Percentiles rank a stretch among this genome's conserved stretches.
Conservation (phyloP, 306 rosid genomes). For the Rosa lucieae region DNA sequence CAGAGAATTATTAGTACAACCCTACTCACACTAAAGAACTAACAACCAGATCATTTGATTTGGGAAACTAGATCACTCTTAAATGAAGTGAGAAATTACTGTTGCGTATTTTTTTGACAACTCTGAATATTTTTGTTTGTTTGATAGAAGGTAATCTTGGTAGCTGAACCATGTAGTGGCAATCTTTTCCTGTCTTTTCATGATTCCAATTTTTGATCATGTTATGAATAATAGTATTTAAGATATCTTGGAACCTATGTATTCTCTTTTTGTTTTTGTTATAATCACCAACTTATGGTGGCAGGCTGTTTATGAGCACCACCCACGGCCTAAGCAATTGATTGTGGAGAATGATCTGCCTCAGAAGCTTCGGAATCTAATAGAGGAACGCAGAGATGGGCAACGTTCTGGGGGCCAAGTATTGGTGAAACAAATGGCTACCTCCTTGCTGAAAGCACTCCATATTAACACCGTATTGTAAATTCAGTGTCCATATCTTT, state of each 20-base stretch:
- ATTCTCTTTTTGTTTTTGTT: not conserved
- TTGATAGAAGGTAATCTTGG: not conserved
- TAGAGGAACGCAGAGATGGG: slow-evolving; percentile 95
- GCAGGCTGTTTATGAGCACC: slow-evolving; percentile 98
- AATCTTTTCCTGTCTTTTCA: not conserved
- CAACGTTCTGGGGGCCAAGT: slow-evolving; percentile 84
- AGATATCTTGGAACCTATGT: not conserved
- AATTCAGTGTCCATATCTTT: slow-evolving; percentile 22
- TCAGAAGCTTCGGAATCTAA: slow-evolving; percentile 85
- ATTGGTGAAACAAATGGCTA: slow-evolving; percentile 99
- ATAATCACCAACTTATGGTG: slow-evolving; percentile 9
- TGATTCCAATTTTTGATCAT: not conserved
- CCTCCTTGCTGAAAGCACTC: slow-evolving; percentile 92
- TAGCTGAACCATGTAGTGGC: not conserved
- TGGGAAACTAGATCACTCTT: not conserved
- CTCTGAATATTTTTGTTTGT: not conserved
- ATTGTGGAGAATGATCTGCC: slow-evolving; percentile 98
- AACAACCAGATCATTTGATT: not conserved
- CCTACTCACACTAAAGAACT: not conserved
- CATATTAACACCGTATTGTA: slow-evolving; percentile 96
- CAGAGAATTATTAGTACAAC: not conserved
- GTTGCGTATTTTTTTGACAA: not conserved
- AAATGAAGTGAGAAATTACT: not conserved
- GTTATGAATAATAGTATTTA: not conserved
- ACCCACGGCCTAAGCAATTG: slow-evolving; percentile 96